phyloP scores from a whole-genome alignment of 179 eudicot species.

The Beta lomatogona region DNA sequence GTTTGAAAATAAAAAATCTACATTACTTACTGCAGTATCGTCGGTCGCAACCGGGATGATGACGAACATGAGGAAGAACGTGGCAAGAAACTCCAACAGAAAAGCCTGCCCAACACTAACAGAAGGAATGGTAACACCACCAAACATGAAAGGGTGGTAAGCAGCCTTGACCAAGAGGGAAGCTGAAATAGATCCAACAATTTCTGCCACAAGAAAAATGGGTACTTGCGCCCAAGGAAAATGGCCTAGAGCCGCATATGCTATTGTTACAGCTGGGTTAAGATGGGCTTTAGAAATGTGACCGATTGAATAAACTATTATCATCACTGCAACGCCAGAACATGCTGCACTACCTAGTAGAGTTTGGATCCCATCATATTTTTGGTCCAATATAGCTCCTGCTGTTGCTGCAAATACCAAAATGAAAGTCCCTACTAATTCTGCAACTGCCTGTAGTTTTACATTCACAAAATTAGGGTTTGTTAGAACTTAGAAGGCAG shows the following conservation, averaged over 20 bases:
- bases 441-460: conserved; percentile 35
- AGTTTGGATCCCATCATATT: conserved; percentile 28
- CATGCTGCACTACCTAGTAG: conserved; percentile 42
- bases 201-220: conserved; percentile 32
- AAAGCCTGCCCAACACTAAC: conserved; percentile 36
- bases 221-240: conserved; percentile 47
- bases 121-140: conserved; percentile 39
- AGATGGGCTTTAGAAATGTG: conserved; percentile 49
- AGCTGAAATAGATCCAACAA: conserved; percentile 33
- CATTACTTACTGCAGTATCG: conserved; percentile 33
- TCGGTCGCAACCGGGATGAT: conserved; percentile 49
- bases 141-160: conserved; percentile 41
- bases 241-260: conserved; percentile 35
- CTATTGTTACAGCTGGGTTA: conserved; percentile 47
- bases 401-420: conserved; percentile 43
- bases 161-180: conserved; percentile 40
- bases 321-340: conserved; percentile 40
- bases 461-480: background rate
- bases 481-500: too few relatives aligned
- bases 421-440: conserved; percentile 43
- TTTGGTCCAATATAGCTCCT: conserved; percentile 40
- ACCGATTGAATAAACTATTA: conserved; percentile 36
- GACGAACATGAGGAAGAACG: conserved; percentile 52
- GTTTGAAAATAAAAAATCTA: too few relatives aligned
- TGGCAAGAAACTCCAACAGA: conserved; percentile 40